A percentile compares a stretch with the other conserved stretches of the same genome.
These are phyloP conservation scores for Sphenostylis stenocarpa DNA, from an alignment of 306 rosid species.

Conservation along the genomic window DNA sequence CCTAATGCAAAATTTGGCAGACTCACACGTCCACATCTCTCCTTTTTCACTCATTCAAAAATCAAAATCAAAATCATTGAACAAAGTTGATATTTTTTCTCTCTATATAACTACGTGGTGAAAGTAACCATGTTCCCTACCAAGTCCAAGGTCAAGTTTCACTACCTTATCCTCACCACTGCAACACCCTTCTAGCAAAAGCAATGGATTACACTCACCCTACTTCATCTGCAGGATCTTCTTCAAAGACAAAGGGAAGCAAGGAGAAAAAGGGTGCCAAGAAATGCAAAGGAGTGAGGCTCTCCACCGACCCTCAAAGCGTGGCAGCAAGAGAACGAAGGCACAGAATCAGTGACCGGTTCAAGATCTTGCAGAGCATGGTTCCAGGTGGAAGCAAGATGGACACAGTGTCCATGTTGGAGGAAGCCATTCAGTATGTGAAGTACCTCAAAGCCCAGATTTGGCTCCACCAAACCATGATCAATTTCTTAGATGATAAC, in stretches of 20 bases:
- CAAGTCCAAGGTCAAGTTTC: background rate
- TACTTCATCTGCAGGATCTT: slow-evolving; percentile 42
- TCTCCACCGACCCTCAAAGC: slow-evolving; percentile 92
- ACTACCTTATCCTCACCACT: background rate
- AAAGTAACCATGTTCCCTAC: background rate
- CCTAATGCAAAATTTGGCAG: slow-evolving; percentile 68
- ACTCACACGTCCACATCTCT: slow-evolving; percentile 57
- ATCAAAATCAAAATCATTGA: slow-evolving; percentile 27
- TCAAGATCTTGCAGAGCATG: slow-evolving; percentile 88
- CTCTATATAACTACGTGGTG: background rate
- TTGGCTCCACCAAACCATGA: slow-evolving; percentile 83
- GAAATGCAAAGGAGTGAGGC: slow-evolving; percentile 55
- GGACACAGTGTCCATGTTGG: slow-evolving; percentile 96
- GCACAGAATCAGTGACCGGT: slow-evolving; percentile 86
- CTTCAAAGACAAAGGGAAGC: slow-evolving; percentile 32
- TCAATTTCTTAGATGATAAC: slow-evolving; percentile 16
- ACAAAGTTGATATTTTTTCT: background rate
- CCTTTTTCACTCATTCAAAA: slow-evolving; percentile 33
- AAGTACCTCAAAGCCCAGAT: slow-evolving; percentile 83
- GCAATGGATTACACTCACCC: slow-evolving; percentile 46
- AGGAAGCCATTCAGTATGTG: slow-evolving; percentile 85
- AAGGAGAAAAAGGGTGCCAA: slow-evolving; percentile 29
- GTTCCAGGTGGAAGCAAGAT: slow-evolving; percentile 88
- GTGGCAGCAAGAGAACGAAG: slow-evolving; percentile 90
- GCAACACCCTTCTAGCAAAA: background rate